Conservation (phyloP, 805 yeast genomes). For the Lachancea cidri region DNA sequence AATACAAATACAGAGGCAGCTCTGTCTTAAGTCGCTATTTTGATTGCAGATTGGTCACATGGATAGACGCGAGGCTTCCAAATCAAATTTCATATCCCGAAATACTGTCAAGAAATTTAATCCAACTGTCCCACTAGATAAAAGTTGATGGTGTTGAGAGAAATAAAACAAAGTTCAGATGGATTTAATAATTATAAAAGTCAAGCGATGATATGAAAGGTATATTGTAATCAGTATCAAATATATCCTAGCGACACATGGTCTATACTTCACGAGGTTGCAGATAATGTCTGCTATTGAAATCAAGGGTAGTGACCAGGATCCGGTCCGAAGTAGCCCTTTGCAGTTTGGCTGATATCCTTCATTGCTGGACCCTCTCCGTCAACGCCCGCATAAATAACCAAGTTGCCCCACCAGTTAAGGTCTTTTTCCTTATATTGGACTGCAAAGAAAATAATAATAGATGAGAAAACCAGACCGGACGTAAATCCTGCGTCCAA, state of each 20-base stretch:
- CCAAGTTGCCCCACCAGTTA: conserved; percentile 66
- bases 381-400: conserved; percentile 21
- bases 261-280: no score
- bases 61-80: neutral
- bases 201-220: no score
- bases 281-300: no score
- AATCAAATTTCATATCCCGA: neutral
- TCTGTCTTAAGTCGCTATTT: no score
- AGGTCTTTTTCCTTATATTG: conserved; percentile 39
- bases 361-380: conserved; percentile 12
- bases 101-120: no score
- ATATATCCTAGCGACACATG: no score
- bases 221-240: no score
- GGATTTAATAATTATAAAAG: no score
- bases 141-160: no score
- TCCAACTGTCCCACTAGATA: no score
- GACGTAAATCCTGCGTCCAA: conserved; percentile 53
- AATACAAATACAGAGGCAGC: neutral
- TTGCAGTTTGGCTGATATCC: conserved; percentile 12
- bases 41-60: neutral
- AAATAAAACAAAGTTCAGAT: no score
- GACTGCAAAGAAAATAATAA: conserved; percentile 47
- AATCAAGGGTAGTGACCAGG: conserved; percentile 34
- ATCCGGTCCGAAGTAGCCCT: conserved; percentile 25
- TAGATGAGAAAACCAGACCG: conserved; percentile 56